These are phyloP conservation scores for Diplodia sapinea DNA, from an alignment of 2,329 filamentous ascomycete genomes.

Conservation along the genomic window DNA sequence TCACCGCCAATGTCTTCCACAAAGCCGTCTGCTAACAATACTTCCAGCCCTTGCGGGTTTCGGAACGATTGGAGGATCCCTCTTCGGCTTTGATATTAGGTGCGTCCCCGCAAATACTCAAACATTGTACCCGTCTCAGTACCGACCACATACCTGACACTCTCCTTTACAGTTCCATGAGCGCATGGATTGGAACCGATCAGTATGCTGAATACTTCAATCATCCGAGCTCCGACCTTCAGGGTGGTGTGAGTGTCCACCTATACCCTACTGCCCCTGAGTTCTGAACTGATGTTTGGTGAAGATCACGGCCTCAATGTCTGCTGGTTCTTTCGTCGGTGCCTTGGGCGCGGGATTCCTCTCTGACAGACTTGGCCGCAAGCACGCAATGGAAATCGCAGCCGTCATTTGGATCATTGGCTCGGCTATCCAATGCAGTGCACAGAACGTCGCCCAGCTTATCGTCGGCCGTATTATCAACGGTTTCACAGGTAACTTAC, in stretches of 20 bases:
- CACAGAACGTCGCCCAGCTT: slow-evolving; percentile 43
- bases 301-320: slow-evolving; percentile 55
- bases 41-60: slow-evolving; percentile 37
- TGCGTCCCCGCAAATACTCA: background rate
- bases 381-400: slow-evolving; percentile 43
- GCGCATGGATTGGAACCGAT: slow-evolving; percentile 54
- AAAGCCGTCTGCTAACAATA: background rate
- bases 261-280: background rate
- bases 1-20: background rate
- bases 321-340: slow-evolving; percentile 57
- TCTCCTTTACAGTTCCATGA: slow-evolving; percentile 47
- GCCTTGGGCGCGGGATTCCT: slow-evolving; percentile 57
- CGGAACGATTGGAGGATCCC: slow-evolving; percentile 67
- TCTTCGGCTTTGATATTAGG: slow-evolving; percentile 81
- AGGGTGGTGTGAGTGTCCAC: slow-evolving; percentile 47
- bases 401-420: slow-evolving; percentile 48
- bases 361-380: slow-evolving; percentile 56
- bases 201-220: slow-evolving; percentile 59
- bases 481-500: slow-evolving; percentile 40
- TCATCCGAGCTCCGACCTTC: slow-evolving; percentile 54
- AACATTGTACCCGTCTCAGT: slow-evolving; percentile 48
- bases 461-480: slow-evolving; percentile 56
- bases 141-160: slow-evolving; percentile 25
- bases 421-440: slow-evolving; percentile 29
- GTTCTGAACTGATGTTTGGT: background rate